Percentiles rank a stretch among this genome's conserved stretches.
Conservation (phyloP, 2,329 filamentous ascomycete species). For the Trichoderma gracile region DNA sequence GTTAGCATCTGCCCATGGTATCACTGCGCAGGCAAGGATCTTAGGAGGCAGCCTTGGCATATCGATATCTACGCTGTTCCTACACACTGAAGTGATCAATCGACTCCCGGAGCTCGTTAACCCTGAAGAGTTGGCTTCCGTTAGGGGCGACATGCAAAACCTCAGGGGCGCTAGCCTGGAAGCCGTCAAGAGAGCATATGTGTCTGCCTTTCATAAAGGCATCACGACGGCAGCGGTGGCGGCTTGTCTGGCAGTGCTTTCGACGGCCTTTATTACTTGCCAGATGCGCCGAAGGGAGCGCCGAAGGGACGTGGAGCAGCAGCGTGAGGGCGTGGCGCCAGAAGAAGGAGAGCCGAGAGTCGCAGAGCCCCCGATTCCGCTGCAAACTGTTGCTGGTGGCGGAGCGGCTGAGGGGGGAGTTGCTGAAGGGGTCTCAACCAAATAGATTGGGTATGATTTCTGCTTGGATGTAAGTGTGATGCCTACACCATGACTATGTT, state of each 20-base stretch:
- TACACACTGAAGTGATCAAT: conserved; percentile 38
- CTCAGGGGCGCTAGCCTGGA: conserved; percentile 36
- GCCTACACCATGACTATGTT: background rate
- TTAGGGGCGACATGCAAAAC: conserved; percentile 30
- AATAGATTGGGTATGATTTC: background rate
- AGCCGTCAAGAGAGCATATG: conserved; percentile 43
- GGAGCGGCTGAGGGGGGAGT: too few species aligned
- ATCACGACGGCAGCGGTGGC: conserved; percentile 50
- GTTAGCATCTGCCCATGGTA: conserved; percentile 49
- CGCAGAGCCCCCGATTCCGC: background rate
- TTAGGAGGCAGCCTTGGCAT: conserved; percentile 58
- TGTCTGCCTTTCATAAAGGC: conserved; percentile 47
- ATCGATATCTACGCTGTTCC: conserved; percentile 52
- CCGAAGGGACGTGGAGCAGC: conserved; percentile 29
- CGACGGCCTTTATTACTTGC: conserved; percentile 43
- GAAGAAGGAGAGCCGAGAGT: conserved; percentile 24
- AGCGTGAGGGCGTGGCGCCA: conserved; percentile 28
- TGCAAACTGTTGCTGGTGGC: background rate
- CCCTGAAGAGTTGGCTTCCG: conserved; percentile 34
- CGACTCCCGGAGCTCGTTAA: conserved; percentile 36
- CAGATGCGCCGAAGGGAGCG: conserved; percentile 32
- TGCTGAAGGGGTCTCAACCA: too few species aligned
- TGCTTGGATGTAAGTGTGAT: background rate
- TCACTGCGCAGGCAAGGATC: conserved; percentile 53
- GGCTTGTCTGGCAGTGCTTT: conserved; percentile 43